Conservation (phyloP, 139 green algal genomes). For the Picochlorum sp. region DNA sequence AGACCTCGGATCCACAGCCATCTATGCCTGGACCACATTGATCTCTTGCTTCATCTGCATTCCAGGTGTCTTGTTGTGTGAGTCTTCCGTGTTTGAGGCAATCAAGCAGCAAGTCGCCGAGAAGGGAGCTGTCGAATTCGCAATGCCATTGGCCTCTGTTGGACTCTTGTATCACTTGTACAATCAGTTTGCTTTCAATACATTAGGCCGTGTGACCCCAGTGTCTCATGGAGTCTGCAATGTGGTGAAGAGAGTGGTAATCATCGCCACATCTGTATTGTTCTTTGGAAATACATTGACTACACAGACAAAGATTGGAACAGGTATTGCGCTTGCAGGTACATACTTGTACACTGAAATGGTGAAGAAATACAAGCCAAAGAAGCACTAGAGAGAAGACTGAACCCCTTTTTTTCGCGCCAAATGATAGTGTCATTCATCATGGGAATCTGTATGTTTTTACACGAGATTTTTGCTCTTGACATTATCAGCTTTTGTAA, state of each 20-base stretch:
- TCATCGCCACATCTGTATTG: constrained; percentile 85
- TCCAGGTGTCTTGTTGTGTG: constrained; percentile 70
- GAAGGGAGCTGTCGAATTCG: constrained; percentile 60
- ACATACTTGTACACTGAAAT: constrained; percentile 78
- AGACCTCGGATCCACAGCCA: constrained; percentile 73
- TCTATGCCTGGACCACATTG: constrained; percentile 97
- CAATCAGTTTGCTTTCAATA: constrained; percentile 99
- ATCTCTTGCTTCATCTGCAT: constrained; percentile 88
- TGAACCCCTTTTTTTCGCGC: not conserved
- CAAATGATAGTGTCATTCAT: not conserved
- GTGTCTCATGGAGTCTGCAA: constrained; percentile 98
- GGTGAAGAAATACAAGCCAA: constrained; percentile 20
- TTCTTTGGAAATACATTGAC: constrained; percentile 77
- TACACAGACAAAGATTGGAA: constrained; percentile 66
- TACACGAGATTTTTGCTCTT: constrained; percentile 1
- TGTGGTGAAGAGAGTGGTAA: constrained; percentile 97
- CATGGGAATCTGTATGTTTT: not conserved
- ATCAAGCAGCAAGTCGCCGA: constrained; percentile 17
- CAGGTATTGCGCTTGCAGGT: constrained; percentile 48
- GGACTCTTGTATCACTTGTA: constrained; percentile 98
- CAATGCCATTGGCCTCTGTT: constrained; percentile 69
- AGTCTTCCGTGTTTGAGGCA: constrained; percentile 41
- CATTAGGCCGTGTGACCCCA: constrained; percentile 84
- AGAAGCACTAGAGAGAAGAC: not conserved
- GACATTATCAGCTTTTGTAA: constrained; percentile 8